Base-by-base conservation (phyloP, 495 filamentous ascomycete species). In the Aspergillus homomorphus region DNA sequence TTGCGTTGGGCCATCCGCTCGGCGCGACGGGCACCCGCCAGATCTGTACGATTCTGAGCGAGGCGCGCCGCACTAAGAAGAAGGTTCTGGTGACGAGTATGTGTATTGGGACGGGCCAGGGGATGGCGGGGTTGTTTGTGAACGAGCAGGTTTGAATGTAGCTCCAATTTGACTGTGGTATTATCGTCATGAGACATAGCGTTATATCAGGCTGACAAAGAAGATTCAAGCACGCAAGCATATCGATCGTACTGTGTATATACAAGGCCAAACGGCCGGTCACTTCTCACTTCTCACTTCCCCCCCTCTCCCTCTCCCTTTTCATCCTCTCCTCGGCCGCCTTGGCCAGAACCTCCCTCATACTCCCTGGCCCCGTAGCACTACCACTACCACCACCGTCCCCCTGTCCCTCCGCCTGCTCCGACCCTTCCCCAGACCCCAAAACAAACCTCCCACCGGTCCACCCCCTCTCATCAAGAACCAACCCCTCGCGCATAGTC, bases 41-140 rank as follows among this genome's bases (percentile, higher is more conserved):
- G 80, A 87, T 92, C 65, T 86, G 88, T 53, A 95, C 90, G 2
- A 84, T 89, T n/a, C 73, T 95, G 65, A 90, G 88, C 66, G 90
- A 95, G 78, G 86, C 84, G 48, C 76, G 89, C 61, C 80, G 86
- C 56, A 85, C 84, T 46, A 89, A 89, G 78, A 90, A 90, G 80
- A 92, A 87, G 87, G 75, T 95, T 30, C 67, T 93, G 58, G 73
- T 95, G 62, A 93, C 89, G 24, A 90, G 87, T 66, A 95, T 93
- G 89, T 93, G 89, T 68, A 91, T 95, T 68, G 87, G 89, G 22
- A 90, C 87, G 28, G 90, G 86, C 42, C 84, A 87, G 80, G 90
- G 89, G 30, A 95, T 92, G 90, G 90, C 90, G 38, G 90, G 87
- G 5, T 69, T 93, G 71, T 89, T 91, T 75, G 88, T 92, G 20